Base-by-base conservation (phyloP, 2,329 filamentous ascomycete genomes). In the Trichoderma hamatum region DNA sequence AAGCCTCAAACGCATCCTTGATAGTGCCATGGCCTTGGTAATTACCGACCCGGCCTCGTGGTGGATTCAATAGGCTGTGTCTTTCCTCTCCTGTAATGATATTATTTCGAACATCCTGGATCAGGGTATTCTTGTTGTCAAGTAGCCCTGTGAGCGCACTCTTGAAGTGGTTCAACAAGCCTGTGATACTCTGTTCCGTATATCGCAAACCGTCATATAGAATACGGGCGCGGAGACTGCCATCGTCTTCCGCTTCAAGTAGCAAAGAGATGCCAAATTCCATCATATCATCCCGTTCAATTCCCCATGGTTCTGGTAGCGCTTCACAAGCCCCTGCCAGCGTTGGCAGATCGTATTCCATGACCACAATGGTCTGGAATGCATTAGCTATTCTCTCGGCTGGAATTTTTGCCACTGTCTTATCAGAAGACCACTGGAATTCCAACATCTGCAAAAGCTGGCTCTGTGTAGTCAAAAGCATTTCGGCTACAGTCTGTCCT, bases 231-330 rank as follows among this genome's bases (percentile, higher is more conserved):
- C 60, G 60, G 28, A 63, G 60, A 19, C 24, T 39, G 1, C 21
- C 30, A n/a, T 63, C 60, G 16, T 46, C 51, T 16, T 26, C 43
- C 9, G 30, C 59, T 21, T 63, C 60, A n/a, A 63, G n/a, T 24
- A 63, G 5, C 21, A 52, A 16, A 39, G 60, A 52, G 28, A 63
- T 63, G 1, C 43, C 60, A 13, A 63, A 52, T 7, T 52, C 60
- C 60, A 63, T 63, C 60, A 63, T 63, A 28, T 63, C 60, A 11
- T 63, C 46, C 11, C 46, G 43, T 52, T 36, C 43, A n/a, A 36
- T 36, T 26, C 19, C 34, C 60, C 60, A 63, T 52, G 46, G 30
- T 21, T 63, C 46, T 26, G 60, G 60, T 1, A 52, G 32, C 13
- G 46, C 32, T n/a, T 63, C 43, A 3, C 43, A 63, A n/a, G 14